Percentiles rank a stretch among this genome's conserved stretches.
phyloP scores from a whole-genome alignment of 2,329 filamentous ascomycete species.

The Arthrobotrys musiformis region DNA sequence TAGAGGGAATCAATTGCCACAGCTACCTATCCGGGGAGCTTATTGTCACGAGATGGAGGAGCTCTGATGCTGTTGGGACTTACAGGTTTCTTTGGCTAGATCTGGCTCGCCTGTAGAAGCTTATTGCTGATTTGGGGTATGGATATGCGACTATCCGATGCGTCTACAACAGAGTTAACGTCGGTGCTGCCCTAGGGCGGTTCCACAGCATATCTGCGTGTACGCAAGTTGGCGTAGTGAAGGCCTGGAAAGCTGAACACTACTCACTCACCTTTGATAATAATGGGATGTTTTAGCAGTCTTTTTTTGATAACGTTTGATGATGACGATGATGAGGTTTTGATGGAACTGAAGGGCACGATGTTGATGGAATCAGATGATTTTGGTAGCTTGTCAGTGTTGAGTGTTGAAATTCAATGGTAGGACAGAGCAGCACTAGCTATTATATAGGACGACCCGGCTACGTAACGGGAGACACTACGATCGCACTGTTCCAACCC shows the following conservation, averaged over 20 bases:
- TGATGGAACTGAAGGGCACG: neutral
- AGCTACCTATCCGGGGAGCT: neutral
- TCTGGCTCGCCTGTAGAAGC: neutral
- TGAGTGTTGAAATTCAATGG: neutral
- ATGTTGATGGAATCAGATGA: slow-evolving; percentile 18
- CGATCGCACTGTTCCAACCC: neutral
- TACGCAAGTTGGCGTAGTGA: neutral
- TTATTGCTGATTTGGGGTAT: neutral
- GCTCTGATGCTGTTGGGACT: slow-evolving; percentile 3
- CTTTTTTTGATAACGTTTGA: neutral
- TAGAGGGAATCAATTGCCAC: neutral
- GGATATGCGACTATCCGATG: slow-evolving; percentile 28
- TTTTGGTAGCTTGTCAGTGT: neutral
- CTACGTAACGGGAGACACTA: too few species aligned
- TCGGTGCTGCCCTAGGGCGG: neutral
- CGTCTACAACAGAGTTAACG: slow-evolving; percentile 12
- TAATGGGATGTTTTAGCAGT: neutral
- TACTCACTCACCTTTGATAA: slow-evolving; percentile 23
- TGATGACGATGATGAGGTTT: neutral
- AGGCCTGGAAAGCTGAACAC: neutral
- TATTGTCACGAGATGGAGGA: neutral
- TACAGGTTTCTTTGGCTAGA: neutral
- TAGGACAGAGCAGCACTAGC: slow-evolving; percentile 30
- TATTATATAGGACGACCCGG: neutral
- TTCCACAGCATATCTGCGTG: slow-evolving; percentile 41